Evolutionary conservation across 257 asterid genomes (phyloP).

Genomic region (Osmanthus fragrans): DNA sequence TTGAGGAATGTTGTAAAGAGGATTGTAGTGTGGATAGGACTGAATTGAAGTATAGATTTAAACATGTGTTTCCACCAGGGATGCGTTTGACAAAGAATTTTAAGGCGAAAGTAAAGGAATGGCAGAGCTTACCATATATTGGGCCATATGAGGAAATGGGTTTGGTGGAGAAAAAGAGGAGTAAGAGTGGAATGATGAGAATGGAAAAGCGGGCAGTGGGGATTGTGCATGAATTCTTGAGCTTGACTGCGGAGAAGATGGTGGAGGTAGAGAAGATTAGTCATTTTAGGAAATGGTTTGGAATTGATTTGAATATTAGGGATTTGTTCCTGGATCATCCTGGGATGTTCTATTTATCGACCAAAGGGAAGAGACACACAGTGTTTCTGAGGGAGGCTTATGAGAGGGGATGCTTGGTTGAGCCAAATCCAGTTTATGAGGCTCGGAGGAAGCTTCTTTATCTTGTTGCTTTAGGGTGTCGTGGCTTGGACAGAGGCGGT

Average conservation of each 20-base stretch:
- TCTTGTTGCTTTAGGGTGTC: constrained; percentile 46
- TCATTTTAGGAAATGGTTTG: constrained; percentile 18
- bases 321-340: constrained; percentile 56
- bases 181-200: constrained; percentile 31
- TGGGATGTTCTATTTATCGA: constrained; percentile 21
- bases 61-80: constrained; percentile 45
- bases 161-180: constrained; percentile 25
- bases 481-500: constrained; percentile 33
- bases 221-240: constrained; percentile 48
- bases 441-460: constrained; percentile 51
- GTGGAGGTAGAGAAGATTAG: constrained; percentile 1
- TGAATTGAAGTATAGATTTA: constrained; percentile 36
- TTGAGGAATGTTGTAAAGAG: constrained; percentile 39
- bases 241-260: constrained; percentile 54
- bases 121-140: constrained; percentile 40
- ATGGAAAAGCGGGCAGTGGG: constrained; percentile 55
- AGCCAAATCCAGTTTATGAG: constrained; percentile 44
- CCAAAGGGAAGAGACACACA: constrained; percentile 9
- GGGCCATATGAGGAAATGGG: constrained; percentile 44
- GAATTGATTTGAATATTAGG: constrained; percentile 47
- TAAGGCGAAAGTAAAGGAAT: constrained; percentile 40
- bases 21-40: constrained; percentile 31
- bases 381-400: constrained; percentile 51
- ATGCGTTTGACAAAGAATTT: constrained; percentile 42
- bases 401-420: constrained; percentile 48